Percentiles rank a stretch among this genome's conserved stretches.
Evolutionary conservation across 2,329 filamentous ascomycete genomes (phyloP).

Genomic region (Drechslerella stenobrocha): DNA sequence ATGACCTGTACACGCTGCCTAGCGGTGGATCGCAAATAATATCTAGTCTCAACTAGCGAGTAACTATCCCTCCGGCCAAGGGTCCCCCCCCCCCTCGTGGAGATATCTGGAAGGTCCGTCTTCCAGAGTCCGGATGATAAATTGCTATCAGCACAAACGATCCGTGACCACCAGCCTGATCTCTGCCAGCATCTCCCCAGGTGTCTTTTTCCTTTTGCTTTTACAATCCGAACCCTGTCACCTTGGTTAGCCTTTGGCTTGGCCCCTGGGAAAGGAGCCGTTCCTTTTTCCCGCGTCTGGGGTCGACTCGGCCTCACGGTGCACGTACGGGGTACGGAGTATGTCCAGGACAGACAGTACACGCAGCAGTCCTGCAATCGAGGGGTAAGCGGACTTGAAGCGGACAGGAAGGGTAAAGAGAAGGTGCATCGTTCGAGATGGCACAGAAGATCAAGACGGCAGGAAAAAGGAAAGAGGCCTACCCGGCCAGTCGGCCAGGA

Average conservation of each 20-base stretch:
- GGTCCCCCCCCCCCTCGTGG: constrained; percentile 20
- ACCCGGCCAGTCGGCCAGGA: neutral
- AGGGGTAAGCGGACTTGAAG: constrained; percentile 42
- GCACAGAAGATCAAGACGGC: constrained; percentile 3
- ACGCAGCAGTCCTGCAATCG: constrained; percentile 16
- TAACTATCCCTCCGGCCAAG: constrained; percentile 33
- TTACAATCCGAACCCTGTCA: constrained; percentile 46
- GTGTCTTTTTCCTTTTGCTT: neutral
- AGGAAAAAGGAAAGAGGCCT: constrained; percentile 41
- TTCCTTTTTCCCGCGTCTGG: constrained; percentile 48
- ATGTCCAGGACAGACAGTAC: no score
- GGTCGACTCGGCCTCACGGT: constrained; percentile 25
- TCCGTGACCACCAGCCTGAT: constrained; percentile 45
- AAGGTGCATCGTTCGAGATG: constrained; percentile 28
- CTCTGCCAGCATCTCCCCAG: constrained; percentile 7
- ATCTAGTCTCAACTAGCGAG: constrained; percentile 21
- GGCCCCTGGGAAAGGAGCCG: constrained; percentile 47
- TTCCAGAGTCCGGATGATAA: constrained; percentile 43
- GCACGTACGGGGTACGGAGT: constrained; percentile 32
- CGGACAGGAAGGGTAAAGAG: constrained; percentile 27
- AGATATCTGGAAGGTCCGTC: constrained; percentile 46
- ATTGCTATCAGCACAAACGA: constrained; percentile 32
- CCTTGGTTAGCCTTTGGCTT: constrained; percentile 34
- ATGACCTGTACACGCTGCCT: constrained; percentile 1
- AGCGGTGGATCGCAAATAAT: constrained; percentile 31